A percentile compares a stretch with the other conserved stretches of the same genome.
These are phyloP conservation scores for Wickerhamomyces bisporus DNA, from an alignment of 805 yeast genomes.

Conservation along the genomic window DNA sequence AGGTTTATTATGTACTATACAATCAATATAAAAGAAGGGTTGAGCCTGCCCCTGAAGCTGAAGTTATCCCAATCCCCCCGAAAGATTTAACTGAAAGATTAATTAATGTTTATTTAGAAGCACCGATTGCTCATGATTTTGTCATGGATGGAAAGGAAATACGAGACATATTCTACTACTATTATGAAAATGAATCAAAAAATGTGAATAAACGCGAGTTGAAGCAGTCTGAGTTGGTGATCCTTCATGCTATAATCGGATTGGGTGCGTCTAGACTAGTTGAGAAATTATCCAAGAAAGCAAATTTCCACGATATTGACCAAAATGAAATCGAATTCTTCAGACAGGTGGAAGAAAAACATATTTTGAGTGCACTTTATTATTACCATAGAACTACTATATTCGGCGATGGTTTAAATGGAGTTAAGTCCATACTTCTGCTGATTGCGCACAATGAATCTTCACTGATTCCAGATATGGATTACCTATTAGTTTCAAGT, in stretches of 20 bases:
- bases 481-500: slow-evolving; percentile 34
- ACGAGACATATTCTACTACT: background rate
- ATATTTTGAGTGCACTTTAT: slow-evolving; percentile 29
- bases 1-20: slow-evolving; percentile 4
- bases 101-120: slow-evolving; percentile 1
- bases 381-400: slow-evolving; percentile 45
- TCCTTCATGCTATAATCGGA: slow-evolving; percentile 2
- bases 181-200: slow-evolving; percentile 3
- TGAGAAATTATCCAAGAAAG: background rate
- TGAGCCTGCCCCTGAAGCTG: slow-evolving; percentile 2
- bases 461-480: slow-evolving; percentile 33
- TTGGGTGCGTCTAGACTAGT: slow-evolving; percentile 1
- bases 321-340: slow-evolving; percentile 3
- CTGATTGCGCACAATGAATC: slow-evolving; percentile 32
- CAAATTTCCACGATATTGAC: background rate
- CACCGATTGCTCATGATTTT: background rate
- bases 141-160: slow-evolving; percentile 2
- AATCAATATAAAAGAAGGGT: slow-evolving; percentile 2
- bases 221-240: slow-evolving; percentile 2
- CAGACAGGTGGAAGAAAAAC: slow-evolving; percentile 1
- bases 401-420: slow-evolving; percentile 41
- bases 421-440: slow-evolving; percentile 45
- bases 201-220: background rate
- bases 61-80: slow-evolving; percentile 4
- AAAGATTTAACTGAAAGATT: background rate